Percentiles rank a stretch among this genome's conserved stretches.
Conservation (phyloP, 139 green algal genomes). For the Mesostigma viride region DNA sequence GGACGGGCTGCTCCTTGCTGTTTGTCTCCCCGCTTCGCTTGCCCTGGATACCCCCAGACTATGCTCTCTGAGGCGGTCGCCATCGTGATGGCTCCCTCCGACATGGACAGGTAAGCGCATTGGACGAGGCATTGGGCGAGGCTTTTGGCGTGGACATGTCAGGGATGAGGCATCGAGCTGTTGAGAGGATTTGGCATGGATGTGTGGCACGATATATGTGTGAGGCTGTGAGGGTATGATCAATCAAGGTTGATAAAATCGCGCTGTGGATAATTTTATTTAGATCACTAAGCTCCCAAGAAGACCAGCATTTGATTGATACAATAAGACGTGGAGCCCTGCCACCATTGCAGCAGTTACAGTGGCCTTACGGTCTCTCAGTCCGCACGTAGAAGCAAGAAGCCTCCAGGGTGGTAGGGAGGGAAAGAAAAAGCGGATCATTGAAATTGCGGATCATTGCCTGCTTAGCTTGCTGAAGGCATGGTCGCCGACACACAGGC, state of each 20-base stretch:
- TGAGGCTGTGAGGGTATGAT: not conserved
- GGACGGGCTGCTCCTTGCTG: not conserved
- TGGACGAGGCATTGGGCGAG: not conserved
- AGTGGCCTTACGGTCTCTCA: too few species aligned
- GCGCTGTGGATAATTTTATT: not conserved
- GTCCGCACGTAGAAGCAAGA: too few species aligned
- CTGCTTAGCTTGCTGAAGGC: too few species aligned
- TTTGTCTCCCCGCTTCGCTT: too few species aligned
- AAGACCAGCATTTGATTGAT: too few species aligned
- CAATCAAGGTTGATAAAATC: not conserved
- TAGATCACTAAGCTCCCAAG: not conserved
- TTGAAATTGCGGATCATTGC: too few species aligned
- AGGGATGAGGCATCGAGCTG: not conserved
- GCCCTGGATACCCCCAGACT: conserved; percentile 56
- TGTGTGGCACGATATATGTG: not conserved
- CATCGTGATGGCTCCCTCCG: conserved; percentile 85
- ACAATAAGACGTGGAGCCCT: too few species aligned
- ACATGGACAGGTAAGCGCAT: conserved; percentile 21
- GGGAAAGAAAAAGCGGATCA: too few species aligned
- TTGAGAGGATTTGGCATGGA: not conserved
- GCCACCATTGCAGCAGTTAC: too few species aligned
- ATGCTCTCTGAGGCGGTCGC: conserved; percentile 88
- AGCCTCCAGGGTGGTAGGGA: too few species aligned
- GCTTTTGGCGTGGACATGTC: not conserved
- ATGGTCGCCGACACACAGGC: too few species aligned